A percentile compares a stretch with the other conserved stretches of the same genome.
phyloP scores from a whole-genome alignment of 1,139 yeast species.

The Scheffersomyces titani region DNA sequence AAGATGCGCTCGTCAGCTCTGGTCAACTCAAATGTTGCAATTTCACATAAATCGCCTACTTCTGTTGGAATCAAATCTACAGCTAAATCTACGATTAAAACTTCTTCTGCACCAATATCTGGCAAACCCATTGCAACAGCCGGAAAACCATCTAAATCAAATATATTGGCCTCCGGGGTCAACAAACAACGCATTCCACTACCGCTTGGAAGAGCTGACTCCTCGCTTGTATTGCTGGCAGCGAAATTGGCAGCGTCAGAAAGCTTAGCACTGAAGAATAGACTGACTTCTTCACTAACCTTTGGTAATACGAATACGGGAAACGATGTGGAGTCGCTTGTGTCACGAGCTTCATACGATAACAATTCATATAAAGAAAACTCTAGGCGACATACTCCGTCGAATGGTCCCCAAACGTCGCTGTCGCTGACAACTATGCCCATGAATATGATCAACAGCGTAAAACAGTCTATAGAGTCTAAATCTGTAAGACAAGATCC shows the following conservation, averaged over 20 bases:
- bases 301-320: background rate
- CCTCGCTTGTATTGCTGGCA: background rate
- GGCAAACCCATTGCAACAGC: background rate
- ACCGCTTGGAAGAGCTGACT: background rate
- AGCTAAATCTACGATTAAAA: background rate
- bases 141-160: background rate
- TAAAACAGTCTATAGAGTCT: slow-evolving; percentile 14
- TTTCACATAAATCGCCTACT: background rate
- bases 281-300: background rate
- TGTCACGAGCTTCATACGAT: background rate
- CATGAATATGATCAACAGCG: slow-evolving; percentile 14
- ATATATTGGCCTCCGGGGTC: background rate
- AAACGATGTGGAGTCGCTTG: background rate
- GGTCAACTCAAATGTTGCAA: background rate
- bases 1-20: background rate
- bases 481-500: slow-evolving; percentile 12
- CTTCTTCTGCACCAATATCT: background rate
- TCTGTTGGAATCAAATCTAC: background rate
- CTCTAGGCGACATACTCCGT: background rate
- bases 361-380: background rate
- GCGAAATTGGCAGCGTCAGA: background rate
- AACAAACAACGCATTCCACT: background rate
- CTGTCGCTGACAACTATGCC: background rate
- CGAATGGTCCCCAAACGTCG: background rate
- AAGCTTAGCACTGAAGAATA: background rate